These are phyloP conservation scores for Choanephora cucurbitarum DNA, from an alignment of 371 early-diverging fungal species.

Conservation along the genomic window DNA sequence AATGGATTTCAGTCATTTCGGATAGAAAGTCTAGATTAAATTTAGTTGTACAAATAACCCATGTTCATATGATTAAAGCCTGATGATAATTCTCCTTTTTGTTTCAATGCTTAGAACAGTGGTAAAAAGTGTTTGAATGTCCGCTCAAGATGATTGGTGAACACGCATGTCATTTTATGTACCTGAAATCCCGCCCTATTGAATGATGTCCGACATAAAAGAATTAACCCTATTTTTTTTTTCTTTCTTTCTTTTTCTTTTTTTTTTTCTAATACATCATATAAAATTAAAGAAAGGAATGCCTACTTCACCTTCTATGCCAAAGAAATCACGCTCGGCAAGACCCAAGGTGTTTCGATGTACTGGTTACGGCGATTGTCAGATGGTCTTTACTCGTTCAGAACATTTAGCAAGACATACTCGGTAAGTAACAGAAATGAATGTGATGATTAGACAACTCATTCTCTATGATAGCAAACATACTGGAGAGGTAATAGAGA, in stretches of 20 bases:
- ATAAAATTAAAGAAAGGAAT: not conserved
- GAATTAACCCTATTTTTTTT: not conserved
- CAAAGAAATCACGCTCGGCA: conserved; percentile 20
- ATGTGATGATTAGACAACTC: no score
- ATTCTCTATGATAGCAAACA: conserved; percentile 50
- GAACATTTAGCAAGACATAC: conserved; percentile 63
- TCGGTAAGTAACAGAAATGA: conserved; percentile 29
- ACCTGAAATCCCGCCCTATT: not conserved
- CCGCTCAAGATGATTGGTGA: not conserved
- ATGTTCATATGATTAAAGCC: not conserved
- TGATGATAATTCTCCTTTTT: not conserved
- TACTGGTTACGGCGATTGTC: conserved; percentile 57
- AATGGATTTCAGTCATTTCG: conserved; percentile 54
- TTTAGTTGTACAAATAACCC: not conserved
- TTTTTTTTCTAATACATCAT: not conserved
- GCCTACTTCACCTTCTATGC: not conserved
- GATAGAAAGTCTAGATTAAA: conserved; percentile 16
- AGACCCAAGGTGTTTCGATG: conserved; percentile 60
- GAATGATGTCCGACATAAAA: not conserved
- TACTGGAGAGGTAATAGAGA: conserved; percentile 50
- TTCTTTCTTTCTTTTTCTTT: not conserved
- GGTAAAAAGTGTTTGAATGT: no score
- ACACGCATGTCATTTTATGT: not conserved
- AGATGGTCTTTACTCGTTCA: conserved; percentile 64
- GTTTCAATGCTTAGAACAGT: no score